phyloP scores from a whole-genome alignment of 1,139 yeast species.

The Zygosaccharomyces pseudobailii region DNA sequence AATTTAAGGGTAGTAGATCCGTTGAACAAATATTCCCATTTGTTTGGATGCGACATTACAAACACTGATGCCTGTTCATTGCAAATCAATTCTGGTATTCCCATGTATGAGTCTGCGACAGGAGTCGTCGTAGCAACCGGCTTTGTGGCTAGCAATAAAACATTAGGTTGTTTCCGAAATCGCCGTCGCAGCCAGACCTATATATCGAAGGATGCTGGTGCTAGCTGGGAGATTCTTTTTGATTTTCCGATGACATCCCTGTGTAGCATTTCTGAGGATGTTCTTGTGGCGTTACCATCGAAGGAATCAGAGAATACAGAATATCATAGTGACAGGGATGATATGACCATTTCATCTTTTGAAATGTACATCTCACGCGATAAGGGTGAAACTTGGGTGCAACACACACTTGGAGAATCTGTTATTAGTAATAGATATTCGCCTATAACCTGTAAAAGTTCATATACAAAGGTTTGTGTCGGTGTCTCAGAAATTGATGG shows the following conservation, averaged over 20 bases:
- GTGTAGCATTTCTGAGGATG: not conserved
- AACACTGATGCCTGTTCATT: not conserved
- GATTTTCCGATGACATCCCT: constrained; percentile 49
- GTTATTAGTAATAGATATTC: not conserved
- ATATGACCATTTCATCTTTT: not conserved
- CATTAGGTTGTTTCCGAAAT: not conserved
- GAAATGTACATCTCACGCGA: not conserved
- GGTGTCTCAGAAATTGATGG: not conserved
- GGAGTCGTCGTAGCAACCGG: not conserved
- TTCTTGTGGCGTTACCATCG: not conserved
- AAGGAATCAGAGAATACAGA: not conserved
- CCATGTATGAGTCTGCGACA: not conserved
- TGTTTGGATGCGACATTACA: not conserved
- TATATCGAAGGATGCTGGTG: constrained; percentile 75
- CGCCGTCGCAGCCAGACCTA: constrained; percentile 38
- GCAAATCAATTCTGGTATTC: not conserved
- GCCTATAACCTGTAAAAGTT: not conserved
- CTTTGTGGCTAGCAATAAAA: not conserved
- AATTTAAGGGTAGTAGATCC: constrained; percentile 45
- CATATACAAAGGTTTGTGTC: not conserved
- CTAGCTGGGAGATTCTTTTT: constrained; percentile 56
- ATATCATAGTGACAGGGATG: not conserved
- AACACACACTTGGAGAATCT: not conserved
- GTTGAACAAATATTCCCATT: constrained; percentile 32
- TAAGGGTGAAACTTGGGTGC: not conserved